Base-by-base conservation (phyloP, 2,329 filamentous ascomycete genomes). In the Beauveria brongniartii region DNA sequence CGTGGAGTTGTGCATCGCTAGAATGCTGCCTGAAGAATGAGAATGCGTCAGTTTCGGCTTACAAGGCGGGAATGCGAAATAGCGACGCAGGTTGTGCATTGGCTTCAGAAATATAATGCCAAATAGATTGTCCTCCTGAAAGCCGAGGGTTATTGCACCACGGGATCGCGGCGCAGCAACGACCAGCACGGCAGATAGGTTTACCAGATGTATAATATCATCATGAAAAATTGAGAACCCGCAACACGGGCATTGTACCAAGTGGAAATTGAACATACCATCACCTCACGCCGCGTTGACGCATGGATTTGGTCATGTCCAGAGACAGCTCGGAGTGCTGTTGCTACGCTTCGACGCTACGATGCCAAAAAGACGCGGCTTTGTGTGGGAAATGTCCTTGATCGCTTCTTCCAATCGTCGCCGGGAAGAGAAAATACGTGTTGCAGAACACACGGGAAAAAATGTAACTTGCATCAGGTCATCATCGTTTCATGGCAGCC, bases 401-500 rank as follows among this genome's bases (percentile, higher is more conserved):
- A 3, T 59, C 24, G 14, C 20, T 30, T 22, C 18, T 6, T 40
- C 22, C 22, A n/a, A 8, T 20, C 12, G 40, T 28, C 22, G 24
- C 26, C 7, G 43, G n/a, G 18, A n/a, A 55, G 26, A 41, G n/a
- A 53, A 20, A 24, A 50, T 10, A 59, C 24, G 34, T 44, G 16
- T 30, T 20, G 51, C 48, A 55, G 61, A 10, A 53, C 10, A 26
- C 8, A 24, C 24, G 24, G 18, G 2, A 28, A 58, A 64, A 64
- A 68, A 79, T 84, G 82, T 85, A 77, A 77, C 78, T 83, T 84
- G 81, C 78, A 78, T 84, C 80, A 85, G 83, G 83, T 86, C 82
- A 85, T 85, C 83, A 83, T 68, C 83, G 81, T 78, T 82, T 85
- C 83, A 84, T 85, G 83, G 82, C 70, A 78, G 81, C 82, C 82